These are phyloP conservation scores for Coemansia sp. DNA, from an alignment of 192 early-diverging fungal species.

Conservation along the genomic window DNA sequence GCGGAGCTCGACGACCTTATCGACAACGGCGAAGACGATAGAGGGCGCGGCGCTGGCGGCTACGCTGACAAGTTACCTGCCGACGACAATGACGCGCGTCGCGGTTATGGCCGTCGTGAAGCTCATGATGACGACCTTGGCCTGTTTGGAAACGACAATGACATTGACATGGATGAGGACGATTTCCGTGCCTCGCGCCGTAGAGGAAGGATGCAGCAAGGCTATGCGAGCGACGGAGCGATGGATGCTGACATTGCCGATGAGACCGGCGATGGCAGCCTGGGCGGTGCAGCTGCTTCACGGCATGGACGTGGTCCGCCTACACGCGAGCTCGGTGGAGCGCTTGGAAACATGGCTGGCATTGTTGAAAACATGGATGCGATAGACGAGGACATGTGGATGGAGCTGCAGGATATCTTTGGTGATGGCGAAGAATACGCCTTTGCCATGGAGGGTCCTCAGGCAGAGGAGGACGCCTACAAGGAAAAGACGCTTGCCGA, in stretches of 20 bases:
- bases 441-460: constrained; percentile 50
- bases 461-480: constrained; percentile 17
- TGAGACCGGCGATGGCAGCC: constrained; percentile 1
- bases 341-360: constrained; percentile 23
- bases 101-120: not conserved
- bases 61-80: constrained; percentile 12
- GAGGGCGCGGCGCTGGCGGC: not conserved
- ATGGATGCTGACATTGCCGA: constrained; percentile 10
- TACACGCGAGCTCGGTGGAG: constrained; percentile 11
- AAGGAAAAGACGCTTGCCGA: constrained; percentile 47
- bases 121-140: constrained; percentile 35
- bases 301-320: constrained; percentile 1
- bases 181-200: constrained; percentile 25
- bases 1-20: constrained; percentile 37
- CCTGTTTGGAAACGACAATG: constrained; percentile 36
- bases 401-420: constrained; percentile 87
- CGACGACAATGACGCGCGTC: constrained; percentile 5
- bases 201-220: constrained; percentile 10
- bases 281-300: constrained; percentile 7
- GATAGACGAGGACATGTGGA: constrained; percentile 63
- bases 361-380: constrained; percentile 51
- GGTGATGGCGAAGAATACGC: constrained; percentile 90
- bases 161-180: constrained; percentile 14
- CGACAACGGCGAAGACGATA: constrained; percentile 27
- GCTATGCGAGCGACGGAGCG: not conserved